Evolutionary conservation across 805 yeast genomes (phyloP), one percentile per base, ranked within the genome.

Genomic region (Ogataea trehalophila): DNA sequence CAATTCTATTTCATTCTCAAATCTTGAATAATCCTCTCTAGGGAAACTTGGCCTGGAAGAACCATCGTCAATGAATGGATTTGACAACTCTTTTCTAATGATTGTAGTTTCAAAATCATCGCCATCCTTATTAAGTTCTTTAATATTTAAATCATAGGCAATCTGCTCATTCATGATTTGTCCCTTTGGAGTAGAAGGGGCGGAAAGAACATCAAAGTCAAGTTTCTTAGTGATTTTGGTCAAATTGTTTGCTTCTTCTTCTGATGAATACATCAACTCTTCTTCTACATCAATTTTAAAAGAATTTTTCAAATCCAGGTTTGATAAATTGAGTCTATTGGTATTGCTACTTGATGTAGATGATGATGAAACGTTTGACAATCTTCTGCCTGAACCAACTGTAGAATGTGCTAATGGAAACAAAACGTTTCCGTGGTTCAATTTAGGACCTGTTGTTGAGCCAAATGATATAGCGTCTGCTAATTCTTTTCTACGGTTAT

Each of bases 111-210:
- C 41, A 23, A 7, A 47, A n/a, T 52, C 56, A 15, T 49, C 54
- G n/a, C 55, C 55, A 17, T 53, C 55, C 18, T 51, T 56, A 2
- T 47, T 37, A n/a, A 33, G 39, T 33, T 60, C 62, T 23, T 44
- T 50, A 4, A 56, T 47, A 48, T 61, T 58, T 47, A 62, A 53
- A 17, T 58, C 48, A 29, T 57, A 53, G 16, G 70, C 68, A 44
- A 59, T 52, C 18, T 63, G 64, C 4, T 67, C 70, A 15, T 64
- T 59, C 37, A 66, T 66, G 3, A 69, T 50, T 45, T 71, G 72
- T 6, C 51, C 58, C 29, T 60, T 61, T 4, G 78, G 78, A 0
- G 76, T 72, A 2, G 49, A 31, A 4, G 78, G 78, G 0, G 76
- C 71, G 2, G 49, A 31, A 1, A 73, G 72, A 18, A 39, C 50